Conservation (phyloP, 2,329 filamentous ascomycete species). For the Aspergillus neotritici region DNA sequence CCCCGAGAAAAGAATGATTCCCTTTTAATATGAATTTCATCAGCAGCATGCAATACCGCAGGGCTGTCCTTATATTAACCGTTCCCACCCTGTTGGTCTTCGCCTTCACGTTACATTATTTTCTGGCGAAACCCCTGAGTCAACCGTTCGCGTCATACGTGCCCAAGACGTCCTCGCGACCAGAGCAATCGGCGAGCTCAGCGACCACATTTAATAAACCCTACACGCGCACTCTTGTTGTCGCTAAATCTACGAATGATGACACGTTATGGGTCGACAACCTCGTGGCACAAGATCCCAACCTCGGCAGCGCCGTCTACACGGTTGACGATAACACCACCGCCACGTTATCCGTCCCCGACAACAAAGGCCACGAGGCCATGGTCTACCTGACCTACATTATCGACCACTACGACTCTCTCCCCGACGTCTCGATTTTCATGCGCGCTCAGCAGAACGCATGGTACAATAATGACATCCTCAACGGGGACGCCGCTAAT, state of each 20-base stretch:
- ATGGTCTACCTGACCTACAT: conserved; percentile 52
- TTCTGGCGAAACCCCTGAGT: too few relatives aligned
- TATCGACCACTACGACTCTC: conserved; percentile 49
- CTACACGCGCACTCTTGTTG: conserved; percentile 1
- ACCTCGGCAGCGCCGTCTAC: conserved; percentile 31
- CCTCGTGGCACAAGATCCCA: background rate
- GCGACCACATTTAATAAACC: too few relatives aligned
- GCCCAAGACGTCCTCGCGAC: too few relatives aligned
- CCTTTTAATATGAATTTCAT: too few relatives aligned
- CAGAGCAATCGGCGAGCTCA: too few relatives aligned
- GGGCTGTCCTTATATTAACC: too few relatives aligned
- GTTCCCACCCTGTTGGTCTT: too few relatives aligned
- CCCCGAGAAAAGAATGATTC: too few relatives aligned
- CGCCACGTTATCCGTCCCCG: conserved; percentile 39
- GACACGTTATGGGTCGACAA: conserved; percentile 7
- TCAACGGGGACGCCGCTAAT: conserved; percentile 38
- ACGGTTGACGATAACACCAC: conserved; percentile 40
- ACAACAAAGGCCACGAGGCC: conserved; percentile 50
- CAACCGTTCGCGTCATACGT: too few relatives aligned
- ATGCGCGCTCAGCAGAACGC: conserved; percentile 44
- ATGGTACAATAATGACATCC: conserved; percentile 49
- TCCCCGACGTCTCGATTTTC: conserved; percentile 48
- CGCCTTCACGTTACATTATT: too few relatives aligned
- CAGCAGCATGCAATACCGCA: too few relatives aligned
- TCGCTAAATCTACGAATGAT: conserved; percentile 3